These are phyloP conservation scores for Dillenia suffruticosa DNA, from an alignment of 164 flowering plant species.

Conservation along the genomic window DNA sequence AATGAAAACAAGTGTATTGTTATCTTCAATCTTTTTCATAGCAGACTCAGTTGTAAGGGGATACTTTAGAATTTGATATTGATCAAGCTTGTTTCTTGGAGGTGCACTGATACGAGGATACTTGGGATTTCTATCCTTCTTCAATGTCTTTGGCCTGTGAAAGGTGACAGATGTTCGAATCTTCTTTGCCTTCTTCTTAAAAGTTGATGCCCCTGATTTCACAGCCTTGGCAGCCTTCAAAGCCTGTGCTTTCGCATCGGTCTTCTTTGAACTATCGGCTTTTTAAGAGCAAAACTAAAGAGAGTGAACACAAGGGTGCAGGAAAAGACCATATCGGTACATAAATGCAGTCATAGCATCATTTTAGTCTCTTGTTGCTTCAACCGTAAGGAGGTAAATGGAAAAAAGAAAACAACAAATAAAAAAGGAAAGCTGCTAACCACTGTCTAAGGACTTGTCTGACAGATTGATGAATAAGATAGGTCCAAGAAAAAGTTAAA, in stretches of 20 bases:
- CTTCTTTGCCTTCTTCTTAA: conserved; percentile 73
- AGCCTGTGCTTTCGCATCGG: conserved; percentile 70
- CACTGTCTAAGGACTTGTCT: too few relatives aligned
- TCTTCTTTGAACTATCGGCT: conserved; percentile 47
- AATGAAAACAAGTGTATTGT: conserved; percentile 80
- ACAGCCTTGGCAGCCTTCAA: conserved; percentile 73
- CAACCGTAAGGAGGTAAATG: too few relatives aligned
- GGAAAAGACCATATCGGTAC: too few relatives aligned
- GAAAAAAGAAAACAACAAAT: too few relatives aligned
- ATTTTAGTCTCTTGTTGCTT: too few relatives aligned
- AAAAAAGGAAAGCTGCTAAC: too few relatives aligned
- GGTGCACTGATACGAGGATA: conserved; percentile 78
- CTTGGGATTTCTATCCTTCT: conserved; percentile 63
- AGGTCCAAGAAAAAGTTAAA: too few relatives aligned
- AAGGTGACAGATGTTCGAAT: conserved; percentile 68
- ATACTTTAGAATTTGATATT: conserved; percentile 67
- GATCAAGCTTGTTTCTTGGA: conserved; percentile 77
- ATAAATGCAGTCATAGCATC: too few relatives aligned
- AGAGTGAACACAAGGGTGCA: too few relatives aligned
- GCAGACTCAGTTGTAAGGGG: conserved; percentile 78
- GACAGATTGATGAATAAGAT: too few relatives aligned
- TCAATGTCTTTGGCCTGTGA: conserved; percentile 77
- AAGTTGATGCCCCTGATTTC: conserved; percentile 44
- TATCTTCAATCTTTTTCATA: conserved; percentile 83
- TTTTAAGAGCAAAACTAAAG: conserved; percentile 3